Base-by-base conservation (phyloP, 2,329 filamentous ascomycete genomes). In the Colletotrichum gloeosporioides region DNA sequence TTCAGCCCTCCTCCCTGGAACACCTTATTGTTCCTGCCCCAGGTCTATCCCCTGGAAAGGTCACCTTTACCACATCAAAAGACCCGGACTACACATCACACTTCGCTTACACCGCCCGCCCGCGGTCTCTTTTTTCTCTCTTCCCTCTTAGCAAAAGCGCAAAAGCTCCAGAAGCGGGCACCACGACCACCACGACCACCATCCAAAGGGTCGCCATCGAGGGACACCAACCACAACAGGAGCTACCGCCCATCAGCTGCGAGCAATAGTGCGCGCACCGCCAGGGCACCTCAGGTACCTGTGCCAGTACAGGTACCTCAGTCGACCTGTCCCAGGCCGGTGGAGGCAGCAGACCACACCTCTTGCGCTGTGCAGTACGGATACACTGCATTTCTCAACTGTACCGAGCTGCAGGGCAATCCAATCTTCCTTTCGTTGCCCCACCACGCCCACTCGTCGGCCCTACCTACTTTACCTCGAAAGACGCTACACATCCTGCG, bases 401-500 rank as follows among this genome's bases (percentile, higher is more conserved):
- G 69, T 25, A 73, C 55, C 69, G 69, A 76, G 63, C 73, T 68
- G 63, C 69, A 76, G 73, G 63, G 69, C 63, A 68, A 73, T 68
- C 62, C 73, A 76, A 73, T 76, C 69, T 76, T 57, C 73, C 29
- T 70, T 68, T 49, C 63, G 31, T 36, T 13, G 73, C 69, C 73
- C 73, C 73, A 76, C 69, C 73, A 63, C 55, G 69, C 73, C 73
- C 73, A 75, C 31, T 34, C 69, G 69, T 73, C 39, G 69, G 68
- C 69, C 73, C 69, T 76, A 68, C 49, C 53, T 62, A 76, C 73
- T 69, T 65, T 39, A 69, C 71, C 70, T 69, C 59, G 29, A 73
- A 76, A 74, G 74, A 64, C 74, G 74, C 74, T 76, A 76, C 74
- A 76, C 74, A 76, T 66, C 49, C 70, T 69, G 62, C 70, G 74